These are phyloP conservation scores for Tetrahymena elliotti DNA, from an alignment of 73 alveolate species.

Conservation along the genomic window DNA sequence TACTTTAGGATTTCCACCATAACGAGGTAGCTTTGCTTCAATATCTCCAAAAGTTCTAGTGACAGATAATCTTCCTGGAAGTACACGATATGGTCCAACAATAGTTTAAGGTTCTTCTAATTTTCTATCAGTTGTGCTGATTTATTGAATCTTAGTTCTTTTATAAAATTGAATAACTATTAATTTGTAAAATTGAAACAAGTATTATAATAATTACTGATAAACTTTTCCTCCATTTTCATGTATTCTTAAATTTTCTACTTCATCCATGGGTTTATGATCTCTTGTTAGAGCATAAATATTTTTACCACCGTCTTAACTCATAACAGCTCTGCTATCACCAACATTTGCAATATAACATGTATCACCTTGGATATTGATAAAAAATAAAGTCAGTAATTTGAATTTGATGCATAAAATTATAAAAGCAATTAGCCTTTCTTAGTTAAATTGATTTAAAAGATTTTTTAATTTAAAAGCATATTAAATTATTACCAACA, in stretches of 20 bases:
- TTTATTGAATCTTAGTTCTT: not conserved
- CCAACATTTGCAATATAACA: slow-evolving; percentile 95
- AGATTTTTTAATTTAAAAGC: too few species aligned
- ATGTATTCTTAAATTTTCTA: slow-evolving; percentile 71
- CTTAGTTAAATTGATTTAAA: not conserved
- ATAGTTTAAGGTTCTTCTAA: slow-evolving; percentile 5
- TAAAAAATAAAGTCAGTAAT: not conserved
- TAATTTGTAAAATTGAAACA: not conserved
- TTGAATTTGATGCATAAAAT: not conserved
- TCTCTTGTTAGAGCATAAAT: slow-evolving; percentile 72
- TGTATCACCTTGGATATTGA: slow-evolving; percentile 30
- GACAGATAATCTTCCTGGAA: slow-evolving; percentile 90
- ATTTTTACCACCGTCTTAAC: slow-evolving; percentile 63
- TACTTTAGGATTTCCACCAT: slow-evolving; percentile 97
- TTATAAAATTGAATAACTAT: not conserved
- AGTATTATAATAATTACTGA: slow-evolving; percentile 27
- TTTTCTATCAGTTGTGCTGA: not conserved
- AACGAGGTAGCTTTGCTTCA: slow-evolving; percentile 81
- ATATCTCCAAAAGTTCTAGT: slow-evolving; percentile 94
- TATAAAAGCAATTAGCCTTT: not conserved
- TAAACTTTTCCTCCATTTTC: slow-evolving; percentile 82
- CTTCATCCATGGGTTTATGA: slow-evolving; percentile 83
- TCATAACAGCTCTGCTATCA: slow-evolving; percentile 88
- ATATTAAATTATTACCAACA: slow-evolving; percentile 20
- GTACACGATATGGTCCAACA: slow-evolving; percentile 76